A percentile compares a stretch with the other conserved stretches of the same genome.
Evolutionary conservation across 306 rosid species (phyloP).

Genomic region (Lotus japonicus): DNA sequence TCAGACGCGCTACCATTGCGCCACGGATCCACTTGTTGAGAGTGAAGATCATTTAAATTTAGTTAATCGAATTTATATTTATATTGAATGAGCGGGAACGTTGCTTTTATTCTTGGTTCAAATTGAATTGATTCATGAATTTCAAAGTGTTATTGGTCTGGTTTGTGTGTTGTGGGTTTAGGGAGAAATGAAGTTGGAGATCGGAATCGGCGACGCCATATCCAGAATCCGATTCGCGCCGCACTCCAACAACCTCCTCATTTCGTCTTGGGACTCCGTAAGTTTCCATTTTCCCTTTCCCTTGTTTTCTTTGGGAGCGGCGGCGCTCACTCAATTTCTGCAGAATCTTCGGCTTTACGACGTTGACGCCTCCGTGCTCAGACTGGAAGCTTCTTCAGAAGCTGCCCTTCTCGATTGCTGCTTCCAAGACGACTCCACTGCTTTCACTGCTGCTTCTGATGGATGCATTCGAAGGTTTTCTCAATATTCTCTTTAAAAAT

Average conservation of each 20-base stretch:
- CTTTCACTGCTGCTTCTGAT: slow-evolving; percentile 57
- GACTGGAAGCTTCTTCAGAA: slow-evolving; percentile 48
- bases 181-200: slow-evolving; percentile 20
- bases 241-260: slow-evolving; percentile 54
- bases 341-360: slow-evolving; percentile 74
- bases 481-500: too few species aligned
- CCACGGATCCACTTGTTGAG: slow-evolving; percentile 51
- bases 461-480: slow-evolving; percentile 56
- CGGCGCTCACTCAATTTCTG: not conserved
- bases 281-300: not conserved
- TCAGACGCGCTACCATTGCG: slow-evolving; percentile 98
- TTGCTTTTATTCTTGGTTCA: not conserved
- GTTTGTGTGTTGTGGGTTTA: too few species aligned
- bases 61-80: too few species aligned
- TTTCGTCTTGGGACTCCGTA: slow-evolving; percentile 88
- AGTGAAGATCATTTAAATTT: too few species aligned
- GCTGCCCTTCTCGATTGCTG: slow-evolving; percentile 73
- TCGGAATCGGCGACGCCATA: slow-evolving; percentile 48
- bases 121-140: not conserved
- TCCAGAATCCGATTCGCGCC: slow-evolving; percentile 59
- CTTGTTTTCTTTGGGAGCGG: not conserved
- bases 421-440: slow-evolving; percentile 47
- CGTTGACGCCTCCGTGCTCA: slow-evolving; percentile 37
- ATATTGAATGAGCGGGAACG: not conserved
- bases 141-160: not conserved